Evolutionary conservation across 768 basidiomycete species (phyloP).

Genomic region (Vararia minispora): DNA sequence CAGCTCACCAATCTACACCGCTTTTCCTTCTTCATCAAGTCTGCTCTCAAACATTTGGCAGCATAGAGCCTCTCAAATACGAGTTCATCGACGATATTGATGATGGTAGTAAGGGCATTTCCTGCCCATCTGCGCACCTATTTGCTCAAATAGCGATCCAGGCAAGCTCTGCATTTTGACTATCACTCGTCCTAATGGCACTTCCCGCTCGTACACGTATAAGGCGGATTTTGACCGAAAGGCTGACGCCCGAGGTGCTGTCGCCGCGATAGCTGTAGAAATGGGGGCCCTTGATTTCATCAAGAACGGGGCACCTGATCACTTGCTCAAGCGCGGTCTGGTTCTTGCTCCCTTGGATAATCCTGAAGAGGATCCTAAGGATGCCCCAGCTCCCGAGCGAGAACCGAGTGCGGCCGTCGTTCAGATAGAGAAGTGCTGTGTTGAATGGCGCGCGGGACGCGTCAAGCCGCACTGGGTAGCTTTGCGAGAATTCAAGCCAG

Average conservation of each 20-base stretch:
- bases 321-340: slow-evolving; percentile 24
- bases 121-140: not conserved
- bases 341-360: slow-evolving; percentile 22
- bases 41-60: slow-evolving; percentile 17
- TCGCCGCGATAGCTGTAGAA: slow-evolving; percentile 41
- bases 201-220: slow-evolving; percentile 41
- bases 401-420: slow-evolving; percentile 19
- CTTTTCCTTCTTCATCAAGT: slow-evolving; percentile 15
- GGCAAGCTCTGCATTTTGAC: slow-evolving; percentile 53
- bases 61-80: slow-evolving; percentile 14
- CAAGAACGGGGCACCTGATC: slow-evolving; percentile 28
- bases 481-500: slow-evolving; percentile 34
- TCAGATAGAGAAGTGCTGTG: slow-evolving; percentile 43
- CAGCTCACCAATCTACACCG: slow-evolving; percentile 3
- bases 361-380: slow-evolving; percentile 3
- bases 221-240: slow-evolving; percentile 31
- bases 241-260: slow-evolving; percentile 42
- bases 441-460: slow-evolving; percentile 40
- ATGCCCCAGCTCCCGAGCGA: slow-evolving; percentile 1
- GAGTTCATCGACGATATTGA: slow-evolving; percentile 13
- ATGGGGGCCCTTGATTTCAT: slow-evolving; percentile 56
- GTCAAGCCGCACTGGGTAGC: slow-evolving; percentile 43
- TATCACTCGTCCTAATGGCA: slow-evolving; percentile 43
- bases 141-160: slow-evolving; percentile 16
- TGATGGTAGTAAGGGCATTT: slow-evolving; percentile 6